phyloP scores from a whole-genome alignment of 371 early-diverging fungal genomes.

The Saksenaea vasiformis region DNA sequence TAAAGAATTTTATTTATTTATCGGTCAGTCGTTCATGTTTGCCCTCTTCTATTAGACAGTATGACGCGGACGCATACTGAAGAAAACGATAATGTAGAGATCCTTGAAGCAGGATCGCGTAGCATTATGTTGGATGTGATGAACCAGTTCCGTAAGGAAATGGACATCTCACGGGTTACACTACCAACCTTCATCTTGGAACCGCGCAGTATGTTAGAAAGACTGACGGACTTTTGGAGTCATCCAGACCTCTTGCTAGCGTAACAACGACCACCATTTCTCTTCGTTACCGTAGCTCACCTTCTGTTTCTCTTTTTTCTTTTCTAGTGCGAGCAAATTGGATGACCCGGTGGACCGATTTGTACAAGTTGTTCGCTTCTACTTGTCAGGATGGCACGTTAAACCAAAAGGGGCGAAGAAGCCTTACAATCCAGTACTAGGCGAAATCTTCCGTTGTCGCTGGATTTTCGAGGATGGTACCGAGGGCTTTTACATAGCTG shows the following conservation, averaged over 20 bases:
- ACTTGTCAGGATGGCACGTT: constrained; percentile 96
- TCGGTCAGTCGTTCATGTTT: background rate
- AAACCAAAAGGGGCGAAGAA: constrained; percentile 96
- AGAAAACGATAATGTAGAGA: constrained; percentile 66
- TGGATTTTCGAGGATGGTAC: constrained; percentile 75
- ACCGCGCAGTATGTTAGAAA: constrained; percentile 92
- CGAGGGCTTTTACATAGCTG: constrained; percentile 82
- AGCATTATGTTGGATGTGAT: constrained; percentile 87
- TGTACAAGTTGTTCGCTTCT: constrained; percentile 86
- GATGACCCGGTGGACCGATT: constrained; percentile 84
- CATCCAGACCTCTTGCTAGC: constrained; percentile 87
- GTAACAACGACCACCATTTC: constrained; percentile 48
- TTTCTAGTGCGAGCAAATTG: constrained; percentile 59
- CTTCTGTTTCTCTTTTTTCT: no score
- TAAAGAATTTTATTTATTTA: background rate
- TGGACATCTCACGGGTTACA: constrained; percentile 88
- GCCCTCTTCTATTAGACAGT: background rate
- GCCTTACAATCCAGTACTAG: constrained; percentile 96
- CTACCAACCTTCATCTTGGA: constrained; percentile 97
- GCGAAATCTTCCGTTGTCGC: constrained; percentile 88
- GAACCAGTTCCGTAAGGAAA: constrained; percentile 84
- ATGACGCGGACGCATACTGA: constrained; percentile 2
- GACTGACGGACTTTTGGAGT: constrained; percentile 94
- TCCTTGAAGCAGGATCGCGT: constrained; percentile 84
- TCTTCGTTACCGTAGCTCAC: background rate